Evolutionary conservation across 1,284 basidiomycete species (phyloP).

Genomic region (Cryptococcus hybrid): DNA sequence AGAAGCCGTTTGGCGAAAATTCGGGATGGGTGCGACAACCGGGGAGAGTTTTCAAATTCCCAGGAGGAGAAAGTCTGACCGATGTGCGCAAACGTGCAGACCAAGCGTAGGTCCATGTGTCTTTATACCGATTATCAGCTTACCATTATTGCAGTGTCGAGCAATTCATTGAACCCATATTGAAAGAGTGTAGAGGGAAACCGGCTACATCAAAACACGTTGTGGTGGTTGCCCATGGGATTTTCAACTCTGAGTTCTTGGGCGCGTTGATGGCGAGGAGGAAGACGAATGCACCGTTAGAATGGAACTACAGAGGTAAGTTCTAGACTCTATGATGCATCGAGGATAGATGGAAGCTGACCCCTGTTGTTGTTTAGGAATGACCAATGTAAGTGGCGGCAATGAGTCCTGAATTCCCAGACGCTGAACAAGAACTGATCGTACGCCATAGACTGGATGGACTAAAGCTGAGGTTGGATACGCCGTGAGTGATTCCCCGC

Average conservation of each 20-base stretch:
- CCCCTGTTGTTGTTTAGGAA: conserved; percentile 26
- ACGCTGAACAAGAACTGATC: background rate
- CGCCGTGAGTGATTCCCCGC: conserved; percentile 18
- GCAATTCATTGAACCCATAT: conserved; percentile 41
- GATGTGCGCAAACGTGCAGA: conserved; percentile 47
- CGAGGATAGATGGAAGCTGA: background rate
- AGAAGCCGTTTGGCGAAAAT: conserved; percentile 39
- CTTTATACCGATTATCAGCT: background rate
- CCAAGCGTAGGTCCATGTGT: conserved; percentile 36
- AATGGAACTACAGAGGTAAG: conserved; percentile 47
- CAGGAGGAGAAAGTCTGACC: conserved; percentile 44
- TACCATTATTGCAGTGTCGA: background rate
- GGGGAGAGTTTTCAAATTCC: conserved; percentile 40
- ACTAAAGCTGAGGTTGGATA: conserved; percentile 51
- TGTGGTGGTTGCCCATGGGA: conserved; percentile 50
- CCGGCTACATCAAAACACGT: conserved; percentile 29
- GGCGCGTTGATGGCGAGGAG: conserved; percentile 44
- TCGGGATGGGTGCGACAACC: conserved; percentile 34
- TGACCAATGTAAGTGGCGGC: conserved; percentile 47
- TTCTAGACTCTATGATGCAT: background rate
- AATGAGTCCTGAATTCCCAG: background rate
- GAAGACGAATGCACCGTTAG: conserved; percentile 36
- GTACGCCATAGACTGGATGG: conserved; percentile 50
- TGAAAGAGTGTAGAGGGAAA: conserved; percentile 28
- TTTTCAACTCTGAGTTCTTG: conserved; percentile 50